These are phyloP conservation scores for Boletus holoroseus DNA, from an alignment of 1,284 basidiomycete species.

Conservation along the genomic window DNA sequence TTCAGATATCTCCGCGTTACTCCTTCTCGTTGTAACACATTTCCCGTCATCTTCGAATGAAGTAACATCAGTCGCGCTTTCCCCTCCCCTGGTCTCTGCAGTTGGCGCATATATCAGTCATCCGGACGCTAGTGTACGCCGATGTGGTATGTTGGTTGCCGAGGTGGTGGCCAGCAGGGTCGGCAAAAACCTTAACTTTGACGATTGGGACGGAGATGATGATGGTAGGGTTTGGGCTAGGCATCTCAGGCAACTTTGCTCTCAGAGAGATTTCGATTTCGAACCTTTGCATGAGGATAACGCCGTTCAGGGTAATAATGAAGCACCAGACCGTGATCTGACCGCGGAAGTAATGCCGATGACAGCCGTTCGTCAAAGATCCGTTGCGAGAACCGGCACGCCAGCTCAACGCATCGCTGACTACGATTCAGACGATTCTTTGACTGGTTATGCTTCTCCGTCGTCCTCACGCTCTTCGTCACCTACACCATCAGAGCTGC, in stretches of 20 bases:
- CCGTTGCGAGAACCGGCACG: not conserved
- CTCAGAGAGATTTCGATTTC: conserved; percentile 48
- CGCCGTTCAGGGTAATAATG: not conserved
- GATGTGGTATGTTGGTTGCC: conserved; percentile 91
- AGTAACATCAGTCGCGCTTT: conserved; percentile 44
- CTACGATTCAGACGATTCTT: conserved; percentile 77
- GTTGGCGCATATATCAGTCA: conserved; percentile 78
- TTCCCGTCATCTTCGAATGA: conserved; percentile 46
- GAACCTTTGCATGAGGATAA: conserved; percentile 22
- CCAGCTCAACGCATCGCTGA: conserved; percentile 31
- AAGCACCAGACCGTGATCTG: not conserved
- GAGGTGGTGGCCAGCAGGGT: conserved; percentile 66
- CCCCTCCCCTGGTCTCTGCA: conserved; percentile 64
- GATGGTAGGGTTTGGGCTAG: conserved; percentile 66
- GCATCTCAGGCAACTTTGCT: conserved; percentile 48
- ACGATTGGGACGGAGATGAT: conserved; percentile 77
- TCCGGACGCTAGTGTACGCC: conserved; percentile 68
- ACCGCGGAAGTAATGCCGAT: not conserved
- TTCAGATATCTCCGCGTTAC: conserved; percentile 63
- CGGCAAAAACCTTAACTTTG: conserved; percentile 71
- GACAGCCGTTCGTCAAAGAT: conserved; percentile 1
- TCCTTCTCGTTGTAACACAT: conserved; percentile 60
- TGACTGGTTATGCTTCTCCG: conserved; percentile 69
- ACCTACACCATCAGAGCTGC: conserved; percentile 73
- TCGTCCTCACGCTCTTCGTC: conserved; percentile 71